phyloP scores from a whole-genome alignment of 2,329 filamentous ascomycete genomes.

The Lasiodiplodia sp. region DNA sequence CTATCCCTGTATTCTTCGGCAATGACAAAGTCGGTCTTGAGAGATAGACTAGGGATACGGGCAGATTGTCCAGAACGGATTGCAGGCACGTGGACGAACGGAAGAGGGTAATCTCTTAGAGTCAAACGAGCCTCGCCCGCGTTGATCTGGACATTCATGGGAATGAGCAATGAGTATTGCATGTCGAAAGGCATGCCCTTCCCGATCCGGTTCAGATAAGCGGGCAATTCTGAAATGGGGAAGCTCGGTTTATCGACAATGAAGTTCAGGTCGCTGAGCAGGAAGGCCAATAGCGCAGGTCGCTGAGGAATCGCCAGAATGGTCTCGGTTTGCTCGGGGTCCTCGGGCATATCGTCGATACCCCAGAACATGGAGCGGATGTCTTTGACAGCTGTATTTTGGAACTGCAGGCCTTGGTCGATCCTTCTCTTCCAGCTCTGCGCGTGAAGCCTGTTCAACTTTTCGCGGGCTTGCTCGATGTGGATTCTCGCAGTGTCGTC shows the following conservation, averaged over 20 bases:
- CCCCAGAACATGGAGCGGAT: slow-evolving; percentile 84
- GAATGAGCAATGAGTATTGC: slow-evolving; percentile 87
- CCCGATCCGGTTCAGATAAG: slow-evolving; percentile 87
- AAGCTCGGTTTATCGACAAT: slow-evolving; percentile 93
- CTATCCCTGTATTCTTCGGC: slow-evolving; percentile 88
- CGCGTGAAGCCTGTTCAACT: slow-evolving; percentile 80
- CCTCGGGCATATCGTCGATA: slow-evolving; percentile 78
- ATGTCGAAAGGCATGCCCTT: slow-evolving; percentile 95
- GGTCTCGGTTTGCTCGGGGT: slow-evolving; percentile 80
- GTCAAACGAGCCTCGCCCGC: slow-evolving; percentile 90
- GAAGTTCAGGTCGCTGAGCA: slow-evolving; percentile 85
- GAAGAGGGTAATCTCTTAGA: slow-evolving; percentile 91
- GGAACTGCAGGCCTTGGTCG: slow-evolving; percentile 73
- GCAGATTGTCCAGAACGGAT: slow-evolving; percentile 81
- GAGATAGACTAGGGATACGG: slow-evolving; percentile 78
- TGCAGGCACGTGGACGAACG: slow-evolving; percentile 86
- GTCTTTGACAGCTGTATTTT: slow-evolving; percentile 78
- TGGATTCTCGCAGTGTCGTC: slow-evolving; percentile 76
- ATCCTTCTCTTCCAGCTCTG: slow-evolving; percentile 94
- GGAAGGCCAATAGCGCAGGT: slow-evolving; percentile 80
- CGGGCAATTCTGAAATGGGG: slow-evolving; percentile 78
- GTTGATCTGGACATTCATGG: slow-evolving; percentile 86
- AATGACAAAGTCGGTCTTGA: slow-evolving; percentile 92
- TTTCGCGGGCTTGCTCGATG: slow-evolving; percentile 76
- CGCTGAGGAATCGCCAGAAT: slow-evolving; percentile 86